A percentile compares a stretch with the other conserved stretches of the same genome.
phyloP scores from a whole-genome alignment of 2,329 filamentous ascomycete genomes.

The Botrytis fragariae region DNA sequence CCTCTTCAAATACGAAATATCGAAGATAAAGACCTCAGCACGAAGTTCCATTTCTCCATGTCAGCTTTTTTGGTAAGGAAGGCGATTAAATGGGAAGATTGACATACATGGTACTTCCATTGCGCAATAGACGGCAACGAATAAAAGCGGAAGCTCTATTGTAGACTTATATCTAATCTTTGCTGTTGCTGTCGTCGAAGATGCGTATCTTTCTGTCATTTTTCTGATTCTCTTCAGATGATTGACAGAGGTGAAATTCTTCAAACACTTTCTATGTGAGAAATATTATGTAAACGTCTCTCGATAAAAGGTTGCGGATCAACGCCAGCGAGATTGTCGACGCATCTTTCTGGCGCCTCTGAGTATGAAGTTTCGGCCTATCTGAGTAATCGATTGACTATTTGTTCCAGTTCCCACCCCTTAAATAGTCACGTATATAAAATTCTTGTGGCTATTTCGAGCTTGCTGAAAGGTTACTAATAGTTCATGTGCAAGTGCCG shows the following conservation, averaged over 20 bases:
- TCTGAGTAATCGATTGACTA: too few relatives aligned
- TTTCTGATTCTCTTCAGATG: not conserved
- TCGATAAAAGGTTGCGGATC: fast-evolving
- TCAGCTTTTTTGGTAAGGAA: not conserved
- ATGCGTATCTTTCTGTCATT: not conserved
- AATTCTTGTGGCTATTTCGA: too few relatives aligned
- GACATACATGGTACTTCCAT: not conserved
- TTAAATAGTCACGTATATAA: not conserved
- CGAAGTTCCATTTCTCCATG: not conserved
- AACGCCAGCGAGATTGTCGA: fast-evolving
- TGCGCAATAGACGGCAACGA: fast-evolving
- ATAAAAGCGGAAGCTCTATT: fast-evolving
- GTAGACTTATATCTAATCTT: not conserved
- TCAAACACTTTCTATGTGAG: fast-evolving
- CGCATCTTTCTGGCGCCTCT: too few relatives aligned
- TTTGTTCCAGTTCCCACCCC: not conserved
- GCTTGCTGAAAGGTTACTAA: too few relatives aligned
- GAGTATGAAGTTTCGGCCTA: too few relatives aligned
- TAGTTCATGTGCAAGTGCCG: too few relatives aligned
- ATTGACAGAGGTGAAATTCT: fast-evolving
- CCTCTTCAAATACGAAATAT: not conserved
- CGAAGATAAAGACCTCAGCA: not conserved
- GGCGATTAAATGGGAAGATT: not conserved
- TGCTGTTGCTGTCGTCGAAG: not conserved
- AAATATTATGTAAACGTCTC: not conserved